Evolutionary conservation across 2,329 filamentous ascomycete genomes (phyloP).

Genomic region (Didymella segeticola): DNA sequence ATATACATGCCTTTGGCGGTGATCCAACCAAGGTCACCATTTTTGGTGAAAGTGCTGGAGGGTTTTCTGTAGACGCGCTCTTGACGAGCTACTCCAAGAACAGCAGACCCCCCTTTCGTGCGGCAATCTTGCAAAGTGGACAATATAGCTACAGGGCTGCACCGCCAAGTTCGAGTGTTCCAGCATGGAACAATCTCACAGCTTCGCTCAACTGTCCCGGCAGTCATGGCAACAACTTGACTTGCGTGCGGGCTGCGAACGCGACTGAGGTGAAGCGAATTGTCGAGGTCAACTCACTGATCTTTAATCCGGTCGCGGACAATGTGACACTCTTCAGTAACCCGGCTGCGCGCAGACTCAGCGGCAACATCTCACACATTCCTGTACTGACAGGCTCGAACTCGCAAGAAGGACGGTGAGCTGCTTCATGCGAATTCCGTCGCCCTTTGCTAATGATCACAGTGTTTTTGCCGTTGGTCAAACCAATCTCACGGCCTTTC

Average conservation of each 20-base stretch:
- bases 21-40: constrained; percentile 59
- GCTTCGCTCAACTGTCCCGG: constrained; percentile 31
- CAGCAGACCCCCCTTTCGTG: constrained; percentile 34
- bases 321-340: constrained; percentile 30
- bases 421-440: neutral
- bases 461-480: constrained; percentile 29
- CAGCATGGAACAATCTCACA: constrained; percentile 33
- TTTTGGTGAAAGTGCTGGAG: constrained; percentile 41
- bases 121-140: constrained; percentile 40
- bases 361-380: constrained; percentile 34
- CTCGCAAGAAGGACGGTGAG: constrained; percentile 34
- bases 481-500: constrained; percentile 25
- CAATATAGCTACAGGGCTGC: constrained; percentile 29
- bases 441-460: neutral
- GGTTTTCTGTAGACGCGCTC: constrained; percentile 33
- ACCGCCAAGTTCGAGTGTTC: constrained; percentile 14
- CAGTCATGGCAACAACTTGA: constrained; percentile 23
- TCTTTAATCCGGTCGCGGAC: constrained; percentile 30
- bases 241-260: constrained; percentile 32
- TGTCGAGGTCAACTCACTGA: constrained; percentile 25
- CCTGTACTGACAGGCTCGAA: constrained; percentile 38
- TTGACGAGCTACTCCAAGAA: constrained; percentile 35
- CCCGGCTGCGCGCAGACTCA: constrained; percentile 23
- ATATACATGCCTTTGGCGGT: constrained; percentile 59
- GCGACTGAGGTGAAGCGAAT: constrained; percentile 27